Evolutionary conservation across 257 asterid species (phyloP), one percentile per base, ranked within the genome.

Genomic region (Capsicum pubescens): DNA sequence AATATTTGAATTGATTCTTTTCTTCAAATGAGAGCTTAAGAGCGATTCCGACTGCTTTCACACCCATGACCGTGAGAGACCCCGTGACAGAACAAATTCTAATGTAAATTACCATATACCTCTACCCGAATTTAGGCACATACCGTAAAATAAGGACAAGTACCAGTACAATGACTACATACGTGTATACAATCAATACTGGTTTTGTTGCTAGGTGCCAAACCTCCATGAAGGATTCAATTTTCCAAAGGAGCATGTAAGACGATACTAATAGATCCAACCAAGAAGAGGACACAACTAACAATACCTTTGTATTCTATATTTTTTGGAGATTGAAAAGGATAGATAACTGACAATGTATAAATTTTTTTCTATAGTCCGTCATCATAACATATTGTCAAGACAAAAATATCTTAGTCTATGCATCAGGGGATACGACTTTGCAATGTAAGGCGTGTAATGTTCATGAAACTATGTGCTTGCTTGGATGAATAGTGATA

Each of bases 11-110:
- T 87, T 93, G 97, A 79, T 93, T 93, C 26, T 90, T 88, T 64
- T 94, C 97, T 69, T 87, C 83, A 74, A 91, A 83, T 8, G 97
- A 66, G 48, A 93, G 88, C 85, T 92, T 93, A 55, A 93, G 46
- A 84, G 97, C 95, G 42, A 92, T 90, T 77, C 94, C 97, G 60
- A 91, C 92, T n/a, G 95, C 95, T 88, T 93, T 93, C 19, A 93
- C 95, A 64, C 90, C 87, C 93, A 93, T 91, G 84, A 95, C 98
- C 88, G 98, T 91, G 55, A 95, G 93, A 84, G 98, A 95, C 16
- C 98, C 98, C 87, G 90, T 89, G 82, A 92, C 91, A 6, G 98
- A 95, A 84, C 98, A 93, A 68, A 95, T 92, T 50, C 98, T 98
- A 35, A 94, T 93, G 90, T 93, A 94, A 82, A 95, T 91, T 70